phyloP scores from a whole-genome alignment of 2,329 filamentous ascomycete genomes.

The Camillea tinctor region DNA sequence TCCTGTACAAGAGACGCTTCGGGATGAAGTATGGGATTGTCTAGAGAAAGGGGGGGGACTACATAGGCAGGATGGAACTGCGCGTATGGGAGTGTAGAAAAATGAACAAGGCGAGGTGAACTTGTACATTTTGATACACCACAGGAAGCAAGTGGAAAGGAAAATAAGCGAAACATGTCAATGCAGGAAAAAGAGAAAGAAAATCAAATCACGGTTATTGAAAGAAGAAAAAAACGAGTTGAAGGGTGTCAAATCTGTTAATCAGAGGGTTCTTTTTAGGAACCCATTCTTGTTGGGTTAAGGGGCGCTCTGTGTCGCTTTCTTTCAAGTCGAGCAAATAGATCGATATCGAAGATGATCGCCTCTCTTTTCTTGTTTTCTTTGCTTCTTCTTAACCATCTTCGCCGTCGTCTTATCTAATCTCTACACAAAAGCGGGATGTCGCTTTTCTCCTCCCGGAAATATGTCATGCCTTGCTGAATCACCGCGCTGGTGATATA shows the following conservation, averaged over 20 bases:
- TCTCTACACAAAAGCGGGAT: background rate
- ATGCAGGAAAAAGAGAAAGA: background rate
- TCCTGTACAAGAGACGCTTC: background rate
- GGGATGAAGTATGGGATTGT: background rate
- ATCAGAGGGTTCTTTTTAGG: background rate
- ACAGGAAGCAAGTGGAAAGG: background rate
- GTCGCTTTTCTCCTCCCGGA: background rate
- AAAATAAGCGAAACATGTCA: background rate
- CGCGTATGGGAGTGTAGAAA: background rate
- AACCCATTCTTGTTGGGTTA: background rate
- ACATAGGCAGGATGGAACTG: too few species aligned
- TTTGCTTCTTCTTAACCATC: too few species aligned
- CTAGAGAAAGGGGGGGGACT: too few species aligned
- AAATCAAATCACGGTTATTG: background rate
- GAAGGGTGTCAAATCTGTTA: too few species aligned
- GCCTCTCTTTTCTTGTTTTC: too few species aligned
- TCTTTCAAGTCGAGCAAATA: background rate
- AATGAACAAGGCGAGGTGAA: background rate
- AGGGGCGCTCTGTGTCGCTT: background rate
- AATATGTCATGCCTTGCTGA: background rate
- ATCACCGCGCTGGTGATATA: background rate
- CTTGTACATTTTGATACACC: background rate
- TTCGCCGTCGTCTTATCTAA: background rate
- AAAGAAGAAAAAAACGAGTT: too few species aligned
- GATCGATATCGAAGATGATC: background rate